Evolutionary conservation across 768 basidiomycete species (phyloP), one percentile per base, ranked within the genome.

Genomic region (Lenzites betulinus): DNA sequence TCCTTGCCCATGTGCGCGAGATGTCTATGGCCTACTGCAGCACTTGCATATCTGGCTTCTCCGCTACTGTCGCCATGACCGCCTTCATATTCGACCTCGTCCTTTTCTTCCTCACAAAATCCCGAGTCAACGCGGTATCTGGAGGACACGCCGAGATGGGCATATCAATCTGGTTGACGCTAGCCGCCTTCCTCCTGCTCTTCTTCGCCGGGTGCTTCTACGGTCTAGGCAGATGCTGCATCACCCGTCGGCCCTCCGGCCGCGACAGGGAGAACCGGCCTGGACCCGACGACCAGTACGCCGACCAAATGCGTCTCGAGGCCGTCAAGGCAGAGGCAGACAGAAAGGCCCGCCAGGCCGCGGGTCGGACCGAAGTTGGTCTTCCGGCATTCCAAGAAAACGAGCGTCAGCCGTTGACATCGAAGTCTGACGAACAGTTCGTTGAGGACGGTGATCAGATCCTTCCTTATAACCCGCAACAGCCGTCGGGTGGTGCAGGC

Each of bases 51-150:
- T 89, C 92, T 3, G 87, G 92, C 7, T 84, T 95, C 62, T 93
- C 89, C 13, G 92, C 93, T 0, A 75, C 82, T 1, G 75, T 96
- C 59, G 82, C 93, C 51, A 79, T 98, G 60, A 69, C 92, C 44
- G 95, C 95, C 5, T 95, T 98, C 74, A 84, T 96, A 33, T 95
- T 98, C 74, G 97, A 99, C 73, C 75, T 98, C 59, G 90, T 84
- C 65, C 77, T 97, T 58, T 98, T 98, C 77, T 93, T 92, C 79
- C 75, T 96, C 57, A 92, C 92, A 59, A 94, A 89, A 70, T 77
- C 90, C 44, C 85, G 95, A 54, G 89, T 99, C 73, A 90, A 92
- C 71, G 61, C 67, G 18, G 82, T 86, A n/a, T 66, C 79, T 4
- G 87, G 93, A 20, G 94, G 92, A 6, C 79, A 79, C 0, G 95